Base-by-base conservation (phyloP, 1,284 basidiomycete genomes). In the Fomes fomentarius region DNA sequence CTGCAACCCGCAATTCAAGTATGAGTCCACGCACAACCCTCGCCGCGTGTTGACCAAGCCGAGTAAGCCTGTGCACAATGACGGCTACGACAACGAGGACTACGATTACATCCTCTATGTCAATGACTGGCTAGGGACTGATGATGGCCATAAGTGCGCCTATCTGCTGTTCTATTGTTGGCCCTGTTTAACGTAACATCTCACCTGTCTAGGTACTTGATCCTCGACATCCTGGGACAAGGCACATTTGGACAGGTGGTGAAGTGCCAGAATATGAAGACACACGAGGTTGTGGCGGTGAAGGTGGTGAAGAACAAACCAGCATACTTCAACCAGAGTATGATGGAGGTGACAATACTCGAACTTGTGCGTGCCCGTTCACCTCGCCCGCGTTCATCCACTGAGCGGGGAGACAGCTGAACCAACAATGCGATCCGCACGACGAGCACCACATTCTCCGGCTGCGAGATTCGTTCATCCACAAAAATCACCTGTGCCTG, bases 251-350 rank as follows among this genome's bases (percentile, higher is more conserved):
- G 97, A 2, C 96, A 99, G 72, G 96, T 99, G 25, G 97, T 99
- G 69, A 99, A 99, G 73, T 99, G 97, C 71, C 97, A 98, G 73
- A 98, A 99, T 70, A 96, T 98, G 90, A 93, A 96, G 74, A 98
- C 93, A 34, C 95, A 98, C 72, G 96, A 98, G 71, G 93, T 99
- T 48, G 94, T 97, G 39, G 97, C 97, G 14, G 96, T 99, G 59
- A 99, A 99, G 74, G 97, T 99, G 15, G 95, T 99, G 67, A 99
- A 99, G 80, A 99, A 99, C 75, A 99, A 99, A 74, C 96, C 96
- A 2, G 96, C 96, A 0, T 99, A 99, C 76, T 96, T 98, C 74
- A 97, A 98, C 70, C 96, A 99, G 77, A 94, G 91, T 74, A 98
- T 98, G 92, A 99, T 99, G 96, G 97, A 99, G 73, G 97, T 99